Evolutionary conservation across 139 green algal species (phyloP).

Genomic region (Marvania coccoides): DNA sequence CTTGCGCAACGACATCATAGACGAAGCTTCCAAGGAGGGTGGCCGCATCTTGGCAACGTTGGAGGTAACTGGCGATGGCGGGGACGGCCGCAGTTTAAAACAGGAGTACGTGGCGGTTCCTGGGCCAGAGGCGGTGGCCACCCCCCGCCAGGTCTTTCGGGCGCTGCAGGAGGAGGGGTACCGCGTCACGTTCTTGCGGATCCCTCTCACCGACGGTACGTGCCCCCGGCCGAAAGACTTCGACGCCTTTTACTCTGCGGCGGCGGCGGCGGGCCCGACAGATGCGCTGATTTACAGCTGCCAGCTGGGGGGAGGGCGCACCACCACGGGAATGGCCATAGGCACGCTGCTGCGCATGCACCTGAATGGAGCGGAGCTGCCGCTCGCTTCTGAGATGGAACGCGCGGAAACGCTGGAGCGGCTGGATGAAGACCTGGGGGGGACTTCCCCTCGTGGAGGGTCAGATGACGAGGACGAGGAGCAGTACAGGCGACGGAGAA

Average conservation of each 20-base stretch:
- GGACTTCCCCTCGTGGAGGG: not conserved
- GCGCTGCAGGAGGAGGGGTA: conserved; percentile 41
- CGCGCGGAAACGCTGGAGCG: not conserved
- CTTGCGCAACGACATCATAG: conserved; percentile 74
- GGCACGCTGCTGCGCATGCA: conserved; percentile 67
- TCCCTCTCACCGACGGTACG: conserved; percentile 83
- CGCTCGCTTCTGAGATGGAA: not conserved
- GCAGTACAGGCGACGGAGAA: too few relatives aligned
- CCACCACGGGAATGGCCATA: conserved; percentile 86
- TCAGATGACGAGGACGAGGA: conserved; percentile 19
- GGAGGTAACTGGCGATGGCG: conserved; percentile 27
- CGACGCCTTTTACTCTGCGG: conserved; percentile 40
- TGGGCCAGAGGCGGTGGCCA: conserved; percentile 52
- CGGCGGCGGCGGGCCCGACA: conserved; percentile 18
- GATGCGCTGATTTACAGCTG: conserved; percentile 85
- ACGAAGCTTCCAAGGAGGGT: conserved; percentile 51
- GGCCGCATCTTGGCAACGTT: conserved; percentile 72
- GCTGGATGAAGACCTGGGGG: conserved; percentile 32
- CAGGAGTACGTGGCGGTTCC: conserved; percentile 30
- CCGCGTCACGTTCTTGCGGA: conserved; percentile 40
- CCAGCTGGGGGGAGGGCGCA: conserved; percentile 65
- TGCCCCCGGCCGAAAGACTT: conserved; percentile 53
- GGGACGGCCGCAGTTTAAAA: not conserved
- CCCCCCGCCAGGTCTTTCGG: conserved; percentile 51
- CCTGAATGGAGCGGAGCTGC: conserved; percentile 20